Evolutionary conservation across 2,329 filamentous ascomycete genomes (phyloP).

Genomic region (Cadophora sp.): DNA sequence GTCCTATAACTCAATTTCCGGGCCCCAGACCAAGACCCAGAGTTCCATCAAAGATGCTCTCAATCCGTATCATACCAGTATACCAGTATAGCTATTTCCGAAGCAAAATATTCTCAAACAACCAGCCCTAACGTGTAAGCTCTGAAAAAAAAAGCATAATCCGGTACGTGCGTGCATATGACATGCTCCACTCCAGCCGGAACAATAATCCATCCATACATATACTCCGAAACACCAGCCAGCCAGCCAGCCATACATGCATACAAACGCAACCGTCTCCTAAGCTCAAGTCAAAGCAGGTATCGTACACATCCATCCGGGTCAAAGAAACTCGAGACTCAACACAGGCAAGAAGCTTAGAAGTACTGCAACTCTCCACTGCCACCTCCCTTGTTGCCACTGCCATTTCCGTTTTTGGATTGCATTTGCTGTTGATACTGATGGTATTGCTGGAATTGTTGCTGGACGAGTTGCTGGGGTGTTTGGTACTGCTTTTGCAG

Average conservation of each 20-base stretch:
- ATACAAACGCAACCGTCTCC: background rate
- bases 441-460: constrained; percentile 44
- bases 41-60: background rate
- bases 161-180: background rate
- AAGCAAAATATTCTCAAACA: background rate
- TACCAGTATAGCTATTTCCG: no score
- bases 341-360: constrained; percentile 15
- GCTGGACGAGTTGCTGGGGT: constrained; percentile 44
- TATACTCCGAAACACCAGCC: background rate
- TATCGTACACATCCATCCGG: background rate
- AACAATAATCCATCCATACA: background rate
- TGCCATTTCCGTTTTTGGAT: constrained; percentile 30
- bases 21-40: background rate
- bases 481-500: constrained; percentile 45
- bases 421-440: constrained; percentile 42
- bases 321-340: background rate
- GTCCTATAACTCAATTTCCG: background rate
- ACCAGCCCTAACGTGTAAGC: background rate
- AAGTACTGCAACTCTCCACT: constrained; percentile 44
- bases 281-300: background rate
- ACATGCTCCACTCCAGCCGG: background rate
- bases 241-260: background rate
- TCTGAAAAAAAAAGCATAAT: background rate
- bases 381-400: constrained; percentile 30
- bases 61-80: no score